These are phyloP conservation scores for Monosporascus sp. DNA, from an alignment of 2,329 filamentous ascomycete species.

Conservation along the genomic window DNA sequence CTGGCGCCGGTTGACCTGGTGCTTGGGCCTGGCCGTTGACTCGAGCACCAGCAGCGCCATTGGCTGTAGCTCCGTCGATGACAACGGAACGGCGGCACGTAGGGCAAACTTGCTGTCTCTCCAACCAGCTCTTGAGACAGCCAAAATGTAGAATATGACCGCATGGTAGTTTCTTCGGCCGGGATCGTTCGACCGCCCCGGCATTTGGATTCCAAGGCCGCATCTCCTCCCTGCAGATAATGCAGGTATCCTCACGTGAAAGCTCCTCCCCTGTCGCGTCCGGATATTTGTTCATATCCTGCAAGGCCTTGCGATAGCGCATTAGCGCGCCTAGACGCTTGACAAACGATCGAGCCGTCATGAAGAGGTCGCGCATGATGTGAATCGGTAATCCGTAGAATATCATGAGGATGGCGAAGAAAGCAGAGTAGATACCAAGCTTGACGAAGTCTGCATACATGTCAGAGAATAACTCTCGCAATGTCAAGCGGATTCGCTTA, in stretches of 20 bases:
- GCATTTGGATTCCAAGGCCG: constrained; percentile 62
- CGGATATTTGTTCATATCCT: constrained; percentile 90
- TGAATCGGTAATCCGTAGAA: constrained; percentile 97
- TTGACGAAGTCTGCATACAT: constrained; percentile 72
- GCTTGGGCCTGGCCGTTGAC: constrained; percentile 28
- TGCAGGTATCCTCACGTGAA: constrained; percentile 83
- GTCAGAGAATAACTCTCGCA: constrained; percentile 8
- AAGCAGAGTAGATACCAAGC: constrained; percentile 79
- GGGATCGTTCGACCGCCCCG: constrained; percentile 73
- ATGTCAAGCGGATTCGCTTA: constrained; percentile 33
- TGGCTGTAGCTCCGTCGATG: constrained; percentile 39
- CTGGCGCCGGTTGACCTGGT: constrained; percentile 17
- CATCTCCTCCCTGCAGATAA: constrained; percentile 98
- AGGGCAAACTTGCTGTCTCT: constrained; percentile 94
- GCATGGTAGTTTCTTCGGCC: constrained; percentile 94
- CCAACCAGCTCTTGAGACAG: constrained; percentile 93
- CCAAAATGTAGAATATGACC: constrained; percentile 92
- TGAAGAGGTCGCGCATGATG: constrained; percentile 90
- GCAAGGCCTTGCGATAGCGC: constrained; percentile 83
- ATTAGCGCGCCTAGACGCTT: constrained; percentile 85
- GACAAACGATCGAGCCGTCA: constrained; percentile 87
- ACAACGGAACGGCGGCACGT: constrained; percentile 87
- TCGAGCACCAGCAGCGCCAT: constrained; percentile 26
- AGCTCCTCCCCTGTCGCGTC: constrained; percentile 88
- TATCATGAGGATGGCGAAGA: constrained; percentile 87